Base-by-base conservation (phyloP, 805 yeast genomes). In the Ogataea neopini region DNA sequence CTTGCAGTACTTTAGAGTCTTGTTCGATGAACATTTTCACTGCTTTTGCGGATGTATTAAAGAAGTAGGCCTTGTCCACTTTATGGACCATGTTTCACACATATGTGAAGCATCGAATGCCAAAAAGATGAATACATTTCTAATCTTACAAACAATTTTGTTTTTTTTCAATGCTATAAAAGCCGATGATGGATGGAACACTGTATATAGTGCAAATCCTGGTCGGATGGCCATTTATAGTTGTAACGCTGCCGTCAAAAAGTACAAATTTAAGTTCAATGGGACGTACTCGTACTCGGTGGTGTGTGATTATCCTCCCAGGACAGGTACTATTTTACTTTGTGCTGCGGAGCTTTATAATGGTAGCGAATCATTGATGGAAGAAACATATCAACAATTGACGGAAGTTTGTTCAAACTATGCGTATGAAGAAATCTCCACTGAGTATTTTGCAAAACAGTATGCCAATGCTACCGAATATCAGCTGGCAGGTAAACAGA, bases 401-500 rank as follows among this genome's bases (percentile, higher is more conserved):
- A n/a, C 28, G 11, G n/a, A 19, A 4, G 18, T 36, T 10, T 36
- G 40, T 10, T 11, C n/a, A 10, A 15, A 36, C 10, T 9, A 22
- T 7, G 29, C 17, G 2, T 11, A 19, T 36, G 17, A 20, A 13
- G 15, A 18, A 8, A 4, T 20, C n/a, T 6, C 8, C 4, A 14
- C n/a, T 10, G 45, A 29, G 11, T 32, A 37, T 20, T 42, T 38
- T 11, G 18, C 37, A 37, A 46, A 3, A 44, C 66, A 53, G 15
- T 72, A 66, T 45, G 44, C 48, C 11, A 64, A 66, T 43, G 71
- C 72, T 1, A 63, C 72, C 0, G 35, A 54, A 2, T 54, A 57
- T 23, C 33, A 56, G 11, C 34, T 42, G 10, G 23, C 48, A 9
- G 50, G 43, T 9, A 34, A 43, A 0, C 43, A 47, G 13, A 50